A percentile compares a stretch with the other conserved stretches of the same genome.
phyloP scores from a whole-genome alignment of 495 filamentous ascomycete genomes.

The Tetracladium marchalianum region DNA sequence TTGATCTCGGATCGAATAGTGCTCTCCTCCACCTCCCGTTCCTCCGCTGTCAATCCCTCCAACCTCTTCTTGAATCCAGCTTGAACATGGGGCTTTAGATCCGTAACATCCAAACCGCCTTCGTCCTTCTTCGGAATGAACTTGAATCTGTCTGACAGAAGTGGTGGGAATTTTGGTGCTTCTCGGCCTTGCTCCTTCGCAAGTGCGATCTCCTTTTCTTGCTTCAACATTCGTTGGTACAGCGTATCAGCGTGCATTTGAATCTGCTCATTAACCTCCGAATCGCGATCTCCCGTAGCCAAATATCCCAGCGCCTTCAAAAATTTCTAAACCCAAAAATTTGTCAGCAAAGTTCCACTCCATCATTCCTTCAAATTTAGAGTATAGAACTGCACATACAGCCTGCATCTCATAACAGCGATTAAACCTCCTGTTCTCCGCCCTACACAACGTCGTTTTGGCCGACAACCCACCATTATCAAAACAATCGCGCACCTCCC shows the following conservation, averaged over 20 bases:
- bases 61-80: conserved; percentile 41
- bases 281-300: conserved; percentile 46
- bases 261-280: conserved; percentile 73
- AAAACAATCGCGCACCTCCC: conserved; percentile 67
- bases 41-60: conserved; percentile 48
- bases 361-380: neutral
- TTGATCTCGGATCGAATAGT: conserved; percentile 50
- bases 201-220: conserved; percentile 57
- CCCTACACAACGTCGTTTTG: conserved; percentile 61
- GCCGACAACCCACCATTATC: conserved; percentile 47
- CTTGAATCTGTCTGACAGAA: conserved; percentile 16
- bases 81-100: conserved; percentile 19
- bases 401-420: conserved; percentile 76
- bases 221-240: conserved; percentile 74
- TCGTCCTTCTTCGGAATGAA: conserved; percentile 2
- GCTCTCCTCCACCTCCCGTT: conserved; percentile 56
- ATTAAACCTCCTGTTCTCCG: conserved; percentile 59
- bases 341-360: conserved; percentile 3
- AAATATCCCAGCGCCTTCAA: conserved; percentile 88
- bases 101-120: conserved; percentile 21
- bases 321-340: conserved; percentile 59
- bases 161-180: conserved; percentile 35
- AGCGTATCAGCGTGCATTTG: conserved; percentile 91
- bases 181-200: conserved; percentile 53
- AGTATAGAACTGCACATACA: conserved; percentile 35